Percentiles rank a stretch among this genome's conserved stretches.
phyloP scores from a whole-genome alignment of 1,284 basidiomycete genomes.

The Ceratobasidium sp. region DNA sequence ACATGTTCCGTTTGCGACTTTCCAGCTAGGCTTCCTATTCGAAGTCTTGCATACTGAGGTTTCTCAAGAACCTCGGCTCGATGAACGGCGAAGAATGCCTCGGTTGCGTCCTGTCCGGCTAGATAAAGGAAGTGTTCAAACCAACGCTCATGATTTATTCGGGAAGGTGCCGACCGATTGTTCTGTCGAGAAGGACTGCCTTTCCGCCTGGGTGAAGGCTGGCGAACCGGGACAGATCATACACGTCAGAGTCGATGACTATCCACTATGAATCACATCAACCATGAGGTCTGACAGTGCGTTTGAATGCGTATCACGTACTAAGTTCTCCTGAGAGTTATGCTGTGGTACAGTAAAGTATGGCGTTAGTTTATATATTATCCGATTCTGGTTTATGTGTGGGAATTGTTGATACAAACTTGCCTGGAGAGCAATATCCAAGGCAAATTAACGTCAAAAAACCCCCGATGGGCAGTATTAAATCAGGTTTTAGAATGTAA shows the following conservation, averaged over 20 bases:
- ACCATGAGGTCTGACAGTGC: neutral
- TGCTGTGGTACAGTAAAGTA: neutral
- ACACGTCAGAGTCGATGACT: slow-evolving; percentile 70
- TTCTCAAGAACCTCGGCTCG: slow-evolving; percentile 58
- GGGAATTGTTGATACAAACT: slow-evolving; percentile 3
- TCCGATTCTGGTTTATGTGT: neutral
- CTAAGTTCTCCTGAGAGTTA: slow-evolving; percentile 20
- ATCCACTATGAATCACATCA: slow-evolving; percentile 59
- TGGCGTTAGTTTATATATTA: neutral
- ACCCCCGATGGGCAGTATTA: too few species aligned
- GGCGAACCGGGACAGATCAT: slow-evolving; percentile 67
- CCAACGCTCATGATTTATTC: neutral
- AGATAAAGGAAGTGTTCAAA: slow-evolving; percentile 50
- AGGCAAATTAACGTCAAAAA: neutral
- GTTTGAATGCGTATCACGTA: neutral
- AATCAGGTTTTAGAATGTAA: neutral
- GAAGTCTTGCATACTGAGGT: slow-evolving; percentile 55
- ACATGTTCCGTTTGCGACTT: slow-evolving; percentile 44
- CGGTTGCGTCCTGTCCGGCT: slow-evolving; percentile 59
- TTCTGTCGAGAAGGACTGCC: slow-evolving; percentile 60
- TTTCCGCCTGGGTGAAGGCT: slow-evolving; percentile 71
- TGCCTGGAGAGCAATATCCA: neutral
- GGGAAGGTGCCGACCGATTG: slow-evolving; percentile 49
- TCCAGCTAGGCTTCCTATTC: slow-evolving; percentile 55
- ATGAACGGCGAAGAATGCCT: slow-evolving; percentile 61